Percentiles rank a stretch among this genome's conserved stretches.
Evolutionary conservation across 345 rosid species (phyloP).

Genomic region (Cardiospermum halicacabum): DNA sequence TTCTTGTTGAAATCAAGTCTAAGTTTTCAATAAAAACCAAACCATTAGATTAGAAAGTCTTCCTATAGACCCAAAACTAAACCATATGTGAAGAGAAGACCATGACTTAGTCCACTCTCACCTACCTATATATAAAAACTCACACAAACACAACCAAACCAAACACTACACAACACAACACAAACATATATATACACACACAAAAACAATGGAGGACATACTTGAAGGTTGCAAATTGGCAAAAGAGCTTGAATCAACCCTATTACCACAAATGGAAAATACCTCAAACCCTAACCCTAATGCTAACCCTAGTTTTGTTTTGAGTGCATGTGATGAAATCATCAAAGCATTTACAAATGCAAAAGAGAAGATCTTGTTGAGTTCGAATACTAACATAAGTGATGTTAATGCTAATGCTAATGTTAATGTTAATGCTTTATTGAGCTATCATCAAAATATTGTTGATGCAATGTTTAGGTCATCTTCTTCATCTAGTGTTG

Average conservation of each 20-base stretch:
- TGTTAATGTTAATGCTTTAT: too few relatives aligned
- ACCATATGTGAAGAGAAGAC: conserved; percentile 10
- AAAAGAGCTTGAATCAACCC: conserved; percentile 42
- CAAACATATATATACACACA: neutral
- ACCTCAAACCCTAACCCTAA: too few relatives aligned
- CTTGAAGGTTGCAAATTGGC: conserved; percentile 44
- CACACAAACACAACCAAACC: too few relatives aligned
- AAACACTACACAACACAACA: too few relatives aligned
- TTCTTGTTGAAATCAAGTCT: conserved; percentile 1
- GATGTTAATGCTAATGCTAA: too few relatives aligned
- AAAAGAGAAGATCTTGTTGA: conserved; percentile 28
- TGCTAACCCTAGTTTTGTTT: conserved; percentile 30
- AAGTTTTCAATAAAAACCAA: neutral
- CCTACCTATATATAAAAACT: too few relatives aligned
- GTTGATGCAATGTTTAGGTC: conserved; percentile 32
- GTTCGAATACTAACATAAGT: too few relatives aligned
- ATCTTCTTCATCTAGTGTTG: too few relatives aligned
- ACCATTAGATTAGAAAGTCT: conserved; percentile 14
- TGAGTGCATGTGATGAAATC: conserved; percentile 43
- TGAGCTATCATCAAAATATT: conserved; percentile 22
- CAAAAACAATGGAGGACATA: conserved; percentile 12
- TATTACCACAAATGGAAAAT: conserved; percentile 18
- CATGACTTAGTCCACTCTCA: conserved; percentile 20
- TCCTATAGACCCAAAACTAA: conserved; percentile 17
- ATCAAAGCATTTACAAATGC: conserved; percentile 24